These are phyloP conservation scores for Mycena polygramma DNA, from an alignment of 768 basidiomycete species.

Conservation along the genomic window DNA sequence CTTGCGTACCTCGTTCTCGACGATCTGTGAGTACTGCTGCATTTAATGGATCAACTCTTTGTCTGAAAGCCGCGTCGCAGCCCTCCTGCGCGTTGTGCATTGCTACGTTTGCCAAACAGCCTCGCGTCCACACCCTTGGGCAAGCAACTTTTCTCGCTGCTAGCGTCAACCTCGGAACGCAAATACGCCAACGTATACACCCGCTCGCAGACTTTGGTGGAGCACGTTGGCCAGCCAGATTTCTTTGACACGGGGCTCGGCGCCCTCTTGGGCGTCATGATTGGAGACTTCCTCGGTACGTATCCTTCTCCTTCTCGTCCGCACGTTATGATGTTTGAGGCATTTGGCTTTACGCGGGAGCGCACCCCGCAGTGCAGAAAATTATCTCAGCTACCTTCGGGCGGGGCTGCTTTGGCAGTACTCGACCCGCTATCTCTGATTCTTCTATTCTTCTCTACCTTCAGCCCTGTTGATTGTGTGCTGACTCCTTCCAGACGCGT, in stretches of 20 bases:
- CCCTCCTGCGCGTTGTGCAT: conserved; percentile 69
- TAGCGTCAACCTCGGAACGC: conserved; percentile 65
- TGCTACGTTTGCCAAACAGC: conserved; percentile 67
- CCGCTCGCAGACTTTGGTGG: conserved; percentile 57
- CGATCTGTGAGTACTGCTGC: conserved; percentile 62
- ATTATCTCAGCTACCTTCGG: conserved; percentile 94
- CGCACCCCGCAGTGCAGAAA: conserved; percentile 84
- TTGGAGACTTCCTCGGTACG: conserved; percentile 67
- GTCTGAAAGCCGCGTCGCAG: conserved; percentile 50
- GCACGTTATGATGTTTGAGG: conserved; percentile 33
- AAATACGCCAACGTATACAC: conserved; percentile 69
- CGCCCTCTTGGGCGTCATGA: conserved; percentile 58
- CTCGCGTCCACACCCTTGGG: conserved; percentile 59
- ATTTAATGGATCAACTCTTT: not conserved
- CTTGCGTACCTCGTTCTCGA: conserved; percentile 75
- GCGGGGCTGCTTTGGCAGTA: conserved; percentile 39
- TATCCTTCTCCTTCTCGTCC: conserved; percentile 11
- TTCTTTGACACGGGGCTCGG: conserved; percentile 62
- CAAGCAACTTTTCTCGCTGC: conserved; percentile 60
- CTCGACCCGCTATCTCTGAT: conserved; percentile 53
- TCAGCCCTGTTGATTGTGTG: not conserved
- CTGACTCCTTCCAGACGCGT: conserved; percentile 58
- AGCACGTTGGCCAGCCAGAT: conserved; percentile 56
- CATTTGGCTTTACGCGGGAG: conserved; percentile 55
- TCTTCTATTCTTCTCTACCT: not conserved